phyloP scores from a whole-genome alignment of 257 asterid genomes.

The Coffea eugenioides region DNA sequence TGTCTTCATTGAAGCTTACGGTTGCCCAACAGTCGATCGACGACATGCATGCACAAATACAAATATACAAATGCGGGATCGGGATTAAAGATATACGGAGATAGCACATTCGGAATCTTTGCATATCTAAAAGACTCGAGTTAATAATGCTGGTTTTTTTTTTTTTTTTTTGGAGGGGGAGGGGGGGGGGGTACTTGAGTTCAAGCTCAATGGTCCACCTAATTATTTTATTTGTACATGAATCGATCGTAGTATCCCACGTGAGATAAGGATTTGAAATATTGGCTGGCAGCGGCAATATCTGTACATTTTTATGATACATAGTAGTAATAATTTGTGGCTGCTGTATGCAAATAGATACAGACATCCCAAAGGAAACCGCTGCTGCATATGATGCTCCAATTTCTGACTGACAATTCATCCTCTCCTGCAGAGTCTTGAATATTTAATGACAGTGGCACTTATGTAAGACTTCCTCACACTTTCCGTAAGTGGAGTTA shows the following conservation, averaged over 20 bases:
- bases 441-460: not conserved
- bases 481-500: not conserved
- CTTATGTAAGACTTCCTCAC: not conserved
- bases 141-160: not conserved
- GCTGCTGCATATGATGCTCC: not conserved
- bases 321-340: not conserved
- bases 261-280: conserved; percentile 8
- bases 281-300: conserved; percentile 6
- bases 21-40: no score
- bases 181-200: not conserved
- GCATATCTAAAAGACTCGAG: not conserved
- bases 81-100: no score
- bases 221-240: not conserved
- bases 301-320: conserved; percentile 10
- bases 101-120: not conserved
- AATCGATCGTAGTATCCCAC: conserved; percentile 1
- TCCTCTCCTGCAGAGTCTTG: not conserved
- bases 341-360: not conserved
- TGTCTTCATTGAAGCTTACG: no score
- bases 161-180: not conserved
- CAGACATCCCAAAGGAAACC: not conserved
- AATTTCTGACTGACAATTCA: not conserved
- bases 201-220: conserved; percentile 1
- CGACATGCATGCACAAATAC: no score
- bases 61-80: no score